A percentile compares a stretch with the other conserved stretches of the same genome.
Evolutionary conservation across 139 green algal species (phyloP).

Genomic region (Tetraselmis chui): DNA sequence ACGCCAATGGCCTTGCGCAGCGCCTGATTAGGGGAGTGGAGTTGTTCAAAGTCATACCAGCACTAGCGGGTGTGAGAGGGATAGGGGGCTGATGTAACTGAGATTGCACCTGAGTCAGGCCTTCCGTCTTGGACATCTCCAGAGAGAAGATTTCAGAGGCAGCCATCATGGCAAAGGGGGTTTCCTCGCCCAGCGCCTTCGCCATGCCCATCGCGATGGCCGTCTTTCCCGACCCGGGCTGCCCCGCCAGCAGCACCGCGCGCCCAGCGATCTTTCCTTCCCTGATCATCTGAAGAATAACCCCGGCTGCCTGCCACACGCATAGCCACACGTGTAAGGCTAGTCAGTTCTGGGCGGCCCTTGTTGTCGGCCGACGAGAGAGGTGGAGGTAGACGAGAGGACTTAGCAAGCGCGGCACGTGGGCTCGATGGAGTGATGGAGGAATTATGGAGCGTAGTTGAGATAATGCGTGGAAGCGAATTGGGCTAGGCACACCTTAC

Average conservation of each 20-base stretch:
- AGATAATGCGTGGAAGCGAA: neutral
- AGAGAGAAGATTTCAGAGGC: slow-evolving; percentile 95
- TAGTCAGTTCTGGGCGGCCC: too few species aligned
- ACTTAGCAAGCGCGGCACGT: too few species aligned
- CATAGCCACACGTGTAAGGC: too few species aligned
- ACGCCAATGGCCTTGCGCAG: slow-evolving; percentile 98
- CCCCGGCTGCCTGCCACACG: slow-evolving; percentile 86
- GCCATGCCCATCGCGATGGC: slow-evolving; percentile 96
- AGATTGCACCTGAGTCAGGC: slow-evolving; percentile 81
- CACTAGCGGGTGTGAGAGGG: neutral
- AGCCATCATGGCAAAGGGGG: slow-evolving; percentile 97
- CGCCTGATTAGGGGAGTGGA: slow-evolving; percentile 47
- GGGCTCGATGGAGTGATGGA: too few species aligned
- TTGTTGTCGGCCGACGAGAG: too few species aligned
- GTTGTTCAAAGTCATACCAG: too few species aligned
- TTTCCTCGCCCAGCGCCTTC: slow-evolving; percentile 92
- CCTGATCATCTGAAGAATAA: slow-evolving; percentile 95
- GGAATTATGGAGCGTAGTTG: neutral
- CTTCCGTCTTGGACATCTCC: slow-evolving; percentile 98
- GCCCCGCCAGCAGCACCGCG: slow-evolving; percentile 88
- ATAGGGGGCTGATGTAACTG: neutral
- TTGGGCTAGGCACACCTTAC: slow-evolving; percentile 66
- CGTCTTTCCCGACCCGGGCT: slow-evolving; percentile 95
- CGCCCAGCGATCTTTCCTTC: slow-evolving; percentile 93
- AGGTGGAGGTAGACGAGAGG: too few species aligned